Percentiles rank a stretch among this genome's conserved stretches.
Conservation (phyloP, 805 yeast genomes). For the Tetrapisispora iriomotensis region DNA sequence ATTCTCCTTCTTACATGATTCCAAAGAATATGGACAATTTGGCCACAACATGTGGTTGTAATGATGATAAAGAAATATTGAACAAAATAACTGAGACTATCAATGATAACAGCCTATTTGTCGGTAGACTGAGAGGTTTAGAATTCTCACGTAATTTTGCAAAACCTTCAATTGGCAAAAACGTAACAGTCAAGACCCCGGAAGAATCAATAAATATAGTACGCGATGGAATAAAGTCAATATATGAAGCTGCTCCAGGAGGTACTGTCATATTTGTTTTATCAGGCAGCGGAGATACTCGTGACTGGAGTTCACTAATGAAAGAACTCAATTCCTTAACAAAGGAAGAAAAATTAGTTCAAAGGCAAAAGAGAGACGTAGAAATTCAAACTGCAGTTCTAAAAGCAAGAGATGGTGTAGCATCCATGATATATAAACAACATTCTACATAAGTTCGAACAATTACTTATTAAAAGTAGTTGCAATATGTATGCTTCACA, state of each 20-base stretch:
- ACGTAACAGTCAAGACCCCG: conserved; percentile 5
- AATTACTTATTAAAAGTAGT: not conserved
- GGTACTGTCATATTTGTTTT: conserved; percentile 52
- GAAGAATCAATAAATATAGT: conserved; percentile 24
- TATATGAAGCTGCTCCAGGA: conserved; percentile 46
- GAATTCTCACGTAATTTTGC: conserved; percentile 36
- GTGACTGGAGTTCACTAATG: conserved; percentile 33
- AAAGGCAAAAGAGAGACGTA: conserved; percentile 36
- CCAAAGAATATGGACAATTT: conserved; percentile 3
- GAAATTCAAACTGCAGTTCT: conserved; percentile 38
- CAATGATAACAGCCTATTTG: conserved; percentile 37
- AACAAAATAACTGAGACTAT: conserved; percentile 32
- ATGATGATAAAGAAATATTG: conserved; percentile 52
- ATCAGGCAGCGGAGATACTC: conserved; percentile 55
- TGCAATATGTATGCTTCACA: too few relatives aligned
- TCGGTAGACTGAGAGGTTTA: conserved; percentile 50
- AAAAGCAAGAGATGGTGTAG: conserved; percentile 51
- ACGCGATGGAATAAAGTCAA: conserved; percentile 35
- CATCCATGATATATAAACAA: conserved; percentile 42
- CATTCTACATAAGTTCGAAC: conserved; percentile 2
- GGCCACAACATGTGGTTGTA: conserved; percentile 33
- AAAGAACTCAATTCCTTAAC: conserved; percentile 35
- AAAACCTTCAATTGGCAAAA: conserved; percentile 14
- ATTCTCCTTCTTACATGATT: conserved; percentile 23
- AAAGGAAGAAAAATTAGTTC: conserved; percentile 31